Conservation (phyloP, 2,329 filamentous ascomycete species). For the Mollisiaceae sp. region DNA sequence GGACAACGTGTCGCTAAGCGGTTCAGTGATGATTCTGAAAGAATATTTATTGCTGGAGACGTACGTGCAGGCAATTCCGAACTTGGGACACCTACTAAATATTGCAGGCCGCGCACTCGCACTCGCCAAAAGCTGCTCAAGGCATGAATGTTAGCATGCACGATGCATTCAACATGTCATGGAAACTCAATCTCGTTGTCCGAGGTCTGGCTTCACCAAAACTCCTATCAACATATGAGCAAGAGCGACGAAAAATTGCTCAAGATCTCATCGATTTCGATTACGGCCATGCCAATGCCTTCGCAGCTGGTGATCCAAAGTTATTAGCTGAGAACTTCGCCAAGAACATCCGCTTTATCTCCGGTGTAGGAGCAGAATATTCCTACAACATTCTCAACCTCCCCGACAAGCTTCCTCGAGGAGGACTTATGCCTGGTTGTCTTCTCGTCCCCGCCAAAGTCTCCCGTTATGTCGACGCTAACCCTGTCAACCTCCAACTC, state of each 20-base stretch:
- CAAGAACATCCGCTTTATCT: slow-evolving; percentile 75
- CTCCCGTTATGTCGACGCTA: slow-evolving; percentile 77
- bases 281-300: slow-evolving; percentile 60
- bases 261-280: slow-evolving; percentile 70
- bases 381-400: slow-evolving; percentile 66
- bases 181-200: slow-evolving; percentile 58
- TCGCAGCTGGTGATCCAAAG: slow-evolving; percentile 64
- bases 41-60: slow-evolving; percentile 62
- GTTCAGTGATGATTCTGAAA: slow-evolving; percentile 55
- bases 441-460: slow-evolving; percentile 68
- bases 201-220: slow-evolving; percentile 59
- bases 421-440: slow-evolving; percentile 46
- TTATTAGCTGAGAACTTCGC: slow-evolving; percentile 72
- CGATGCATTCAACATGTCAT: slow-evolving; percentile 66
- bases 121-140: slow-evolving; percentile 68
- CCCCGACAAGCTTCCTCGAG: slow-evolving; percentile 53
- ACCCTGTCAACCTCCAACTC: slow-evolving; percentile 77
- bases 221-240: slow-evolving; percentile 65
- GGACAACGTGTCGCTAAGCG: slow-evolving; percentile 63
- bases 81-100: slow-evolving; percentile 45
- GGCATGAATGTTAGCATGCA: slow-evolving; percentile 64
- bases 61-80: slow-evolving; percentile 45
- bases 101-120: slow-evolving; percentile 58
- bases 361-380: slow-evolving; percentile 73
- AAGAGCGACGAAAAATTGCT: slow-evolving; percentile 66